Conservation (phyloP, 129 eudicot species). For the Dittrichia graveolens region DNA sequence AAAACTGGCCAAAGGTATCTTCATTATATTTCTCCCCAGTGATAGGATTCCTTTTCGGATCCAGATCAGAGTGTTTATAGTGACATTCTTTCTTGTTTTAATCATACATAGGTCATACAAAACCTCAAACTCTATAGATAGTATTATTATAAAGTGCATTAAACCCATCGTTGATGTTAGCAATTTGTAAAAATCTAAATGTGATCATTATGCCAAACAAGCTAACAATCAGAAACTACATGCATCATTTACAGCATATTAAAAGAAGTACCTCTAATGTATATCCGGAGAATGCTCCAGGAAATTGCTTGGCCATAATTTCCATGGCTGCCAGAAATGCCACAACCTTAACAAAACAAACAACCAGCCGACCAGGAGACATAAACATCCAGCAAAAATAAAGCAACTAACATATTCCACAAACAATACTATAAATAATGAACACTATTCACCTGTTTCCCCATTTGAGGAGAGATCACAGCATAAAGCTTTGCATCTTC, state of each 20-base stretch:
- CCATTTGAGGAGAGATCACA: conserved; percentile 97
- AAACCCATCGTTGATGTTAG: too few relatives aligned
- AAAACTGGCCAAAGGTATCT: too few relatives aligned
- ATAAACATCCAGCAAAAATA: conserved; percentile 9
- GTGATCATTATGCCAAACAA: not conserved
- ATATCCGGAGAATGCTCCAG: conserved; percentile 92
- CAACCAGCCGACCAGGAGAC: not conserved
- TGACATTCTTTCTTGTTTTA: too few relatives aligned
- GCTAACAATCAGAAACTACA: not conserved
- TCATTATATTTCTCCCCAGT: too few relatives aligned
- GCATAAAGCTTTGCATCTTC: conserved; percentile 77
- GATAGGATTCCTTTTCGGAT: too few relatives aligned
- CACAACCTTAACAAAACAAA: conserved; percentile 63
- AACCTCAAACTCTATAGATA: too few relatives aligned
- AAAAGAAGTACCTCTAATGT: conserved; percentile 51
- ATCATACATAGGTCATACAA: too few relatives aligned
- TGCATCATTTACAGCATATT: not conserved
- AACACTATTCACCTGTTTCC: conserved; percentile 67
- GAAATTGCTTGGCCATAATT: conserved; percentile 87
- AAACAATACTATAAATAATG: not conserved
- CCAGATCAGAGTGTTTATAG: too few relatives aligned
- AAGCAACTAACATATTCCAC: not conserved
- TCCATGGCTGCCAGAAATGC: conserved; percentile 97
- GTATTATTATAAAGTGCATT: too few relatives aligned
- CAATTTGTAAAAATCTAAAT: not conserved